A percentile compares a stretch with the other conserved stretches of the same genome.
Evolutionary conservation across 2,329 filamentous ascomycete species (phyloP).

Genomic region (Septoria petroselini): DNA sequence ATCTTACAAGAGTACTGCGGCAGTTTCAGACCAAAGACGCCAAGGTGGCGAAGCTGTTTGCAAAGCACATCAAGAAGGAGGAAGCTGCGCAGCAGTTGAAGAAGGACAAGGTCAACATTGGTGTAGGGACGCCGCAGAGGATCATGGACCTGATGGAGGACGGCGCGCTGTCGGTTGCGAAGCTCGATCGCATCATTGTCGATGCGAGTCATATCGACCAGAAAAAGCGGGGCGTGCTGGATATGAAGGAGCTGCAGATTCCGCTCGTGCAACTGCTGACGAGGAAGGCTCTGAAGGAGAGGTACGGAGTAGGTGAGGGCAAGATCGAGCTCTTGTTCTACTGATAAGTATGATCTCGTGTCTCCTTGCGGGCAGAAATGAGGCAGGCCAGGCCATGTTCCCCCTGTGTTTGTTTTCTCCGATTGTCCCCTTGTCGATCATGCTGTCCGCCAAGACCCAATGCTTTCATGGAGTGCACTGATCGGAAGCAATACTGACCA

Average conservation of each 20-base stretch:
- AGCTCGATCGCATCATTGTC: constrained; percentile 75
- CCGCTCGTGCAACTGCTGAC: constrained; percentile 74
- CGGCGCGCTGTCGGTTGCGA: constrained; percentile 67
- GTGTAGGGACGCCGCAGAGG: constrained; percentile 82
- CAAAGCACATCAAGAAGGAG: constrained; percentile 94
- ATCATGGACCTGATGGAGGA: constrained; percentile 79
- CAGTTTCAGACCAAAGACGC: constrained; percentile 76
- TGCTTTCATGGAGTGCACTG: too few relatives aligned
- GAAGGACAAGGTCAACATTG: constrained; percentile 69
- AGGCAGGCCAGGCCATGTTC: neutral
- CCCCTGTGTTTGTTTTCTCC: neutral
- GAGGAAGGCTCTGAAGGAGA: constrained; percentile 65
- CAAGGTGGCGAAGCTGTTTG: constrained; percentile 86
- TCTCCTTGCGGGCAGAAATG: neutral
- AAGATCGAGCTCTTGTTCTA: constrained; percentile 63
- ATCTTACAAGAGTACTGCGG: constrained; percentile 72
- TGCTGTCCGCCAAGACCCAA: too few relatives aligned
- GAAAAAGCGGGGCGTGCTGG: constrained; percentile 89
- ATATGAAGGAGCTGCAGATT: constrained; percentile 90
- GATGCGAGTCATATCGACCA: constrained; percentile 91
- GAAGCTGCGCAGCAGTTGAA: constrained; percentile 78
- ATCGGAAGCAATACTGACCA: too few relatives aligned
- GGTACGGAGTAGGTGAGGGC: constrained; percentile 56
- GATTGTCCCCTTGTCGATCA: too few relatives aligned
- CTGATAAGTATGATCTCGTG: constrained; percentile 38